Evolutionary conservation across 225 moss, liverwort and hornwort species (phyloP), one percentile per base, ranked within the genome.

Genomic region (Physcomitrellopsis africana): DNA sequence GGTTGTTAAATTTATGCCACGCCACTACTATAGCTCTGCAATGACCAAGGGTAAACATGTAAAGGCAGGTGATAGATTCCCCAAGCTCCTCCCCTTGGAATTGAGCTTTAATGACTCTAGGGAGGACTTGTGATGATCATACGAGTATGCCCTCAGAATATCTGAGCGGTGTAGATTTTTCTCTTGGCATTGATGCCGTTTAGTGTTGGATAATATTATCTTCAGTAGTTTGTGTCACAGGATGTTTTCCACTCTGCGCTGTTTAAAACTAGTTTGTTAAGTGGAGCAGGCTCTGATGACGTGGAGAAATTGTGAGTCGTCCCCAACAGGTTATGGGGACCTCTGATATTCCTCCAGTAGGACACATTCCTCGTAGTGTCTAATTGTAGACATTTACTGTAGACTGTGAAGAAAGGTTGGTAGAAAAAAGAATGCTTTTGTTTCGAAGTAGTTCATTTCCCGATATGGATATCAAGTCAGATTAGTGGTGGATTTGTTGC

Each of bases 1-100:
- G 69, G 73, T 72, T 76, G 72, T 74, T 80, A 69, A 65, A 76
- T 22, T 72, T 83, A 57, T 74, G 72, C 62, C 22, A 76, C 63
- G 63, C 48, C 23, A 49, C 48, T 37, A 37, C 32, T 79, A 62
- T 62, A 51, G 79, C 72, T 71, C 79, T 42, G 59, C 59, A 49
- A 20, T 49, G 47, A 46, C 13, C 3, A 47, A 65, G 74, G 74
- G 44, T 27, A 22, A 47, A 65, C 32, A 67, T 83, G 79, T 83
- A 79, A 79, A 83, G 79, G 72, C 76, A 79, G 58, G 76, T 76
- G 69, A 58, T 67, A 53, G 41, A 43, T 60, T 58, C 67, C 45
- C 51, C 74, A 55, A 52, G 53, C 11, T 2, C 48, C 48, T 72
- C 72, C 78, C 68, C 74, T 76, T 45, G 75, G 53, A 66, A 27